phyloP scores from a whole-genome alignment of 495 filamentous ascomycete genomes.

The Oidiodendron maius region DNA sequence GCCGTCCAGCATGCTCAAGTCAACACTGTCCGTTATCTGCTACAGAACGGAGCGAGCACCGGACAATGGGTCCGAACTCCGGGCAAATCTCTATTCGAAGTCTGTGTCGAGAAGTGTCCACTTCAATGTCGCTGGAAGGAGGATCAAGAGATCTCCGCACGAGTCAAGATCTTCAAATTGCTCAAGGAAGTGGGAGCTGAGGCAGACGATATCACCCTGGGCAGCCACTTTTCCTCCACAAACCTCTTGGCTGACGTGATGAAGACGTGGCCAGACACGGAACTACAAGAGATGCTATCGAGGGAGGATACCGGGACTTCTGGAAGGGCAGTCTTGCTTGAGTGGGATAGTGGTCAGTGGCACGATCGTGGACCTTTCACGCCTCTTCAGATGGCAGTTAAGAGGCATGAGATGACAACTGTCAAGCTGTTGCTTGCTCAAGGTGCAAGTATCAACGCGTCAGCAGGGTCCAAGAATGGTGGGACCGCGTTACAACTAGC shows the following conservation, averaged over 20 bases:
- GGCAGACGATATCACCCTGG: constrained; percentile 6
- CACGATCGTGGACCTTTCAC: too few relatives aligned
- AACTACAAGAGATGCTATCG: constrained; percentile 8
- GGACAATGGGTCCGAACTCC: constrained; percentile 4
- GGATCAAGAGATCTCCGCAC: constrained; percentile 3
- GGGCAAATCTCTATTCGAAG: constrained; percentile 6
- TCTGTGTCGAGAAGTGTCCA: constrained; percentile 6
- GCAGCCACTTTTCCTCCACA: constrained; percentile 1
- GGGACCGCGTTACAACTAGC: too few relatives aligned
- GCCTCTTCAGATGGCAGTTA: too few relatives aligned
- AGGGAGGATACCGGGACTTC: constrained; percentile 1
- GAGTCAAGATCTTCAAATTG: constrained; percentile 6
- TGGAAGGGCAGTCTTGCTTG: constrained; percentile 6
- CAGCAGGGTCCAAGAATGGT: too few relatives aligned
- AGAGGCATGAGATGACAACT: constrained; percentile 3
- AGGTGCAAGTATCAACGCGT: too few relatives aligned
- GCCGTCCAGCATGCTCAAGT: too few relatives aligned
- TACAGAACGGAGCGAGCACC: constrained; percentile 4
- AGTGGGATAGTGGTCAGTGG: too few relatives aligned
- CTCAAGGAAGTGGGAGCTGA: constrained; percentile 5
- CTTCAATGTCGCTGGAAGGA: not conserved
- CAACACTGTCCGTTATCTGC: constrained; percentile 5
- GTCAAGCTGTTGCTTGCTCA: too few relatives aligned
- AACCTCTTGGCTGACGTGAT: constrained; percentile 1
- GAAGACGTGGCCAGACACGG: constrained; percentile 3